Percentiles rank a stretch among this genome's conserved stretches.
Conservation (phyloP, 2,329 filamentous ascomycete species). For the Scedosporium apiospermum region DNA sequence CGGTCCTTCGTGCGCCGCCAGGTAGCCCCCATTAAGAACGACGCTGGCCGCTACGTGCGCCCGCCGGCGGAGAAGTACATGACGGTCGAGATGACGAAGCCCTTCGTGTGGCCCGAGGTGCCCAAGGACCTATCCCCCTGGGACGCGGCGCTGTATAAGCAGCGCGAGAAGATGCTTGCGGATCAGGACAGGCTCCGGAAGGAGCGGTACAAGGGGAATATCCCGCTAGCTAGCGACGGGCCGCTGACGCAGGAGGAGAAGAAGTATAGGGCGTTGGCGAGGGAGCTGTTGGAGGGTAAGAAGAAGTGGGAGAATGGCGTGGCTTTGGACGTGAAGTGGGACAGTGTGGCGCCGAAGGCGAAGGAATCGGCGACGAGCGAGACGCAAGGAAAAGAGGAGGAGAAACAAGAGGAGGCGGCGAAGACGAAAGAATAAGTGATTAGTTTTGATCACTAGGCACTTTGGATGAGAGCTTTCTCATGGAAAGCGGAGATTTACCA, state of each 20-base stretch:
- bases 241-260: conserved; percentile 30
- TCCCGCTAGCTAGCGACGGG: conserved; percentile 31
- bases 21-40: conserved; percentile 41
- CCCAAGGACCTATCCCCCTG: conserved; percentile 55
- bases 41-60: conserved; percentile 41
- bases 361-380: conserved; percentile 4
- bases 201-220: conserved; percentile 8
- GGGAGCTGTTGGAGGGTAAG: conserved; percentile 51
- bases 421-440: conserved; percentile 6
- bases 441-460: too few relatives aligned
- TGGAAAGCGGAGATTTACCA: neutral
- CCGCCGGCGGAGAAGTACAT: conserved; percentile 77
- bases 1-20: conserved; percentile 49
- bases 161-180: conserved; percentile 37
- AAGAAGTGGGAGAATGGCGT: conserved; percentile 48
- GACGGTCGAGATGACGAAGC: conserved; percentile 80
- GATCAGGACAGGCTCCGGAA: conserved; percentile 19
- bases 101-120: conserved; percentile 77
- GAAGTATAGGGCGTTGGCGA: conserved; percentile 38
- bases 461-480: neutral
- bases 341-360: conserved; percentile 17
- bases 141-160: conserved; percentile 52
- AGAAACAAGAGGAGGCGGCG: conserved; percentile 8
- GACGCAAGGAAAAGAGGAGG: conserved; percentile 6
- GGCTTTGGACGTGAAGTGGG: conserved; percentile 37